phyloP scores from a whole-genome alignment of 768 basidiomycete species.

The Rickenella mellea region DNA sequence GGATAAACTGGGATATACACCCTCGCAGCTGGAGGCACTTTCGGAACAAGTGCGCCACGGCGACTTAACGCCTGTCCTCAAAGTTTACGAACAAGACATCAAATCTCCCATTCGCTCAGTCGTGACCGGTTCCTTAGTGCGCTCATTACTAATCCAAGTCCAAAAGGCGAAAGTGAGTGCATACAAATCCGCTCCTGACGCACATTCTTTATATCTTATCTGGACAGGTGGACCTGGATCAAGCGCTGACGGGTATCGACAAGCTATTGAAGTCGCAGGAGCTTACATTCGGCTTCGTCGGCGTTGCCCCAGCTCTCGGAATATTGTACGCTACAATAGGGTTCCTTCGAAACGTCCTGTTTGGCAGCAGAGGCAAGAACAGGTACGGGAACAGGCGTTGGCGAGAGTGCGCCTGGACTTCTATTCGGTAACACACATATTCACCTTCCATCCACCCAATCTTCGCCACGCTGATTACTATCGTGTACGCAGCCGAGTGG shows the following conservation, averaged over 20 bases:
- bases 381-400: conserved; percentile 49
- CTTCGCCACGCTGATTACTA: background rate
- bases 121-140: conserved; percentile 67
- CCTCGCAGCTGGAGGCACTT: conserved; percentile 55
- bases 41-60: conserved; percentile 62
- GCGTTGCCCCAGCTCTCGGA: conserved; percentile 82
- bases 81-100: conserved; percentile 89
- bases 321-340: conserved; percentile 63
- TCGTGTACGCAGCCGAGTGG: conserved; percentile 40
- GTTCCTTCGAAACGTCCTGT: conserved; percentile 41
- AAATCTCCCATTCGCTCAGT: conserved; percentile 78
- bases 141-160: conserved; percentile 83
- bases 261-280: conserved; percentile 90
- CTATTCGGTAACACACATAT: conserved; percentile 44
- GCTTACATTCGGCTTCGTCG: conserved; percentile 93
- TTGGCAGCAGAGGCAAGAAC: conserved; percentile 36
- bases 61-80: conserved; percentile 78
- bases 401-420: conserved; percentile 54
- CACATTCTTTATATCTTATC: background rate
- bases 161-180: conserved; percentile 88
- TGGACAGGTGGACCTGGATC: conserved; percentile 78
- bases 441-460: background rate
- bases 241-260: conserved; percentile 86
- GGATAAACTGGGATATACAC: conserved; percentile 64
- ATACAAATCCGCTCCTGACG: conserved; percentile 3